Percentiles rank a stretch among this genome's conserved stretches.
Conservation (phyloP, 2,329 filamentous ascomycete genomes). For the Neurospora sp. region DNA sequence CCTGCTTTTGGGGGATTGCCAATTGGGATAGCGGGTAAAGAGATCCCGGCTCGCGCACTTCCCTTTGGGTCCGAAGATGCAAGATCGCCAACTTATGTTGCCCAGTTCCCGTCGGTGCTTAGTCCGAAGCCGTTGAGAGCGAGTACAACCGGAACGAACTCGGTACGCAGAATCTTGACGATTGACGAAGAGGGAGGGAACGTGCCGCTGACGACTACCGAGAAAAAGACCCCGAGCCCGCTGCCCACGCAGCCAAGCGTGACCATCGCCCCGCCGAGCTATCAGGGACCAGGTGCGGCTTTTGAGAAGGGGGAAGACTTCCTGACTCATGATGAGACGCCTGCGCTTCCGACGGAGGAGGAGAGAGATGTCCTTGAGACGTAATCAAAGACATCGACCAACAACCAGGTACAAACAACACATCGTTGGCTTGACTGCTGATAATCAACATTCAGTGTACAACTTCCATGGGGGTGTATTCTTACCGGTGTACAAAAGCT, state of each 20-base stretch:
- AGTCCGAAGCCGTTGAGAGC: constrained; percentile 28
- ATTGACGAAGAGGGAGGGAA: constrained; percentile 11
- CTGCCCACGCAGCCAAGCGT: not conserved
- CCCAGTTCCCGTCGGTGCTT: constrained; percentile 27
- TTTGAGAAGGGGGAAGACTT: constrained; percentile 42
- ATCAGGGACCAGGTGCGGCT: constrained; percentile 37
- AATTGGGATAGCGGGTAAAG: constrained; percentile 15
- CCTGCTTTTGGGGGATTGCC: constrained; percentile 14
- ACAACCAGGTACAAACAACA: not conserved
- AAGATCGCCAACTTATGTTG: constrained; percentile 34
- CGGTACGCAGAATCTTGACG: constrained; percentile 18
- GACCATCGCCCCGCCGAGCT: constrained; percentile 34
- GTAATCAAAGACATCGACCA: constrained; percentile 13
- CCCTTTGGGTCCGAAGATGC: constrained; percentile 44
- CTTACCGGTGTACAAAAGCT: not conserved
- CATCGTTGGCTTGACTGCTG: not conserved
- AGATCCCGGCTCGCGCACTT: constrained; percentile 39
- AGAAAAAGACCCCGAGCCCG: constrained; percentile 4
- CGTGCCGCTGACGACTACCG: not conserved
- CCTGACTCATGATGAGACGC: constrained; percentile 27
- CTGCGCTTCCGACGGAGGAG: constrained; percentile 29
- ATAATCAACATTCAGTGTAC: not conserved
- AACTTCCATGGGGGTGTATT: not conserved
- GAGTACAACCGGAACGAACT: constrained; percentile 14
- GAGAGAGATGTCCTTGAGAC: constrained; percentile 32